Percentiles rank a stretch among this genome's conserved stretches.
Conservation (phyloP, 352 stramenopile species). For the Globisporangium apiculatum region DNA sequence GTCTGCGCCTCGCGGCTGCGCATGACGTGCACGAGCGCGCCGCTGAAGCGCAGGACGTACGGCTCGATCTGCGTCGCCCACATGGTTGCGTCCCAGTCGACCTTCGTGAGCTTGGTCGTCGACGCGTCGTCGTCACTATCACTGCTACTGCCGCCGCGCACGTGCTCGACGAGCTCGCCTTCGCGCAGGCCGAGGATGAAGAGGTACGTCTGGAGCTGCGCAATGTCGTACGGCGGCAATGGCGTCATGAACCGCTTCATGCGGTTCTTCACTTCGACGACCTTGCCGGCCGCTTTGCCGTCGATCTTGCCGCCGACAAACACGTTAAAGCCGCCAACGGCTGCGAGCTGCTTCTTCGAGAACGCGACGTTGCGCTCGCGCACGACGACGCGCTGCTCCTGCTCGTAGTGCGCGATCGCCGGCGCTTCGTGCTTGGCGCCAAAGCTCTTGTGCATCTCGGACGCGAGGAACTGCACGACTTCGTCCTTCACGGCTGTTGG, state of each 20-base stretch:
- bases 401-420: conserved; percentile 66
- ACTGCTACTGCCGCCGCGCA: conserved; percentile 26
- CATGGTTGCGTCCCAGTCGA: conserved; percentile 58
- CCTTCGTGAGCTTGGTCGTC: conserved; percentile 59
- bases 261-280: conserved; percentile 85
- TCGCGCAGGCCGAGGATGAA: conserved; percentile 62
- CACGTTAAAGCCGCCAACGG: conserved; percentile 38
- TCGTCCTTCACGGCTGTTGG: conserved; percentile 46
- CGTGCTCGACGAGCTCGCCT: conserved; percentile 76
- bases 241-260: conserved; percentile 61
- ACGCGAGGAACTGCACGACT: conserved; percentile 68
- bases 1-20: conserved; percentile 42
- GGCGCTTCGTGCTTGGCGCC: conserved; percentile 52
- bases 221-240: conserved; percentile 73
- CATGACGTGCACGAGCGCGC: conserved; percentile 72
- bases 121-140: conserved; percentile 9
- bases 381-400: conserved; percentile 44
- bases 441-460: conserved; percentile 77
- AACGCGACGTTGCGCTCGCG: conserved; percentile 71
- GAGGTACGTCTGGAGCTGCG: conserved; percentile 81
- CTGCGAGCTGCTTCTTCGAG: conserved; percentile 58
- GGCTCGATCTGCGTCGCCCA: conserved; percentile 64
- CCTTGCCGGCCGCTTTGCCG: conserved; percentile 60
- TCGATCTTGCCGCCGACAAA: conserved; percentile 83
- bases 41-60: conserved; percentile 60